These are phyloP conservation scores for Asterophora lycoperdoides DNA, from an alignment of 768 basidiomycete genomes.

Conservation along the genomic window DNA sequence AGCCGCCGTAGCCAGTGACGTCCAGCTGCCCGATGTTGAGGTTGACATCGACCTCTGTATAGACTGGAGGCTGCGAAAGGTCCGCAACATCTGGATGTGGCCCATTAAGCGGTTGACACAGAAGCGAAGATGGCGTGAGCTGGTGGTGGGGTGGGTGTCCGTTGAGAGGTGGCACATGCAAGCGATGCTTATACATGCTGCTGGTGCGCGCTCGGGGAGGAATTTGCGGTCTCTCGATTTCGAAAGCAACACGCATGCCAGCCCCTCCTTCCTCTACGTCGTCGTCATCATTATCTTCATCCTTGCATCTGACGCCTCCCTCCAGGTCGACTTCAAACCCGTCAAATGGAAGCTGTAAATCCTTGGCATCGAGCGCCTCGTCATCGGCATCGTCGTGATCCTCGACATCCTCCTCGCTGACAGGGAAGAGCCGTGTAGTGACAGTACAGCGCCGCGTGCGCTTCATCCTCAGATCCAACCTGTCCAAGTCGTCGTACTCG, in stretches of 20 bases:
- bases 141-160: constrained; percentile 7
- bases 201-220: constrained; percentile 31
- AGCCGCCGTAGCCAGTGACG: constrained; percentile 14
- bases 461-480: constrained; percentile 6
- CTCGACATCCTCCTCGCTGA: constrained; percentile 35
- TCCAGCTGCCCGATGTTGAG: constrained; percentile 18
- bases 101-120: constrained; percentile 19
- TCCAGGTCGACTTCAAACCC: constrained; percentile 27
- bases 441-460: constrained; percentile 15
- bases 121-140: constrained; percentile 16
- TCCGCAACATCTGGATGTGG: constrained; percentile 11
- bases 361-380: constrained; percentile 19
- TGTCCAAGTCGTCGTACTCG: constrained; percentile 19
- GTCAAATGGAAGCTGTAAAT: constrained; percentile 30
- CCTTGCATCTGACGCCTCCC: constrained; percentile 18
- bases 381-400: constrained; percentile 13
- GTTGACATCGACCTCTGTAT: constrained; percentile 20
- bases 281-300: constrained; percentile 15
- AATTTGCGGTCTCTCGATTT: constrained; percentile 25
- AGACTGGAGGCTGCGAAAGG: constrained; percentile 11
- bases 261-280: background rate
- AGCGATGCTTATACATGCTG: constrained; percentile 30
- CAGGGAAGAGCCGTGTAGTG: constrained; percentile 32
- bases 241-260: constrained; percentile 16
- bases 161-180: constrained; percentile 14